Base-by-base conservation (phyloP, 352 stramenopile genomes). In the Phytophthora chlamydospora region DNA sequence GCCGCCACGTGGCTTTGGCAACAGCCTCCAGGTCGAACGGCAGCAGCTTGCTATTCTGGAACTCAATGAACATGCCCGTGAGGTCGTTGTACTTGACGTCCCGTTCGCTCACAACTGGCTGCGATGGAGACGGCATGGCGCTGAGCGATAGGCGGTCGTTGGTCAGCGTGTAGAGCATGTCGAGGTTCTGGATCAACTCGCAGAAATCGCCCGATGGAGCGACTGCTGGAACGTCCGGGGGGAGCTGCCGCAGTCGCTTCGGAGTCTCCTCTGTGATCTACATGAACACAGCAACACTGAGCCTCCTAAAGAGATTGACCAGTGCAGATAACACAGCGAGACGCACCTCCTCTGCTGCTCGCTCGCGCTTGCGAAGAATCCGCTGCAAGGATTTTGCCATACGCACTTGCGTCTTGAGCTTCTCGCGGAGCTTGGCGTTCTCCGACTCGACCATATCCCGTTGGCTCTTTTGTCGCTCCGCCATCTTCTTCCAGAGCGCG, bases 401-500 rank as follows among this genome's bases (percentile, higher is more conserved):
- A 13, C 68, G 65, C 14, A 82, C 49, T 24, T 82, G 69, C 31
- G 58, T 70, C 47, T 83, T 79, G 7, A 85, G 67, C 43, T 81
- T 76, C 17, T 69, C 49, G n/a, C 69, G 68, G 11, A 87, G 66
- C 14, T 71, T 71, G 9, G 58, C 49, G 40, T 87, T 83, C 51
- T 84, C 75, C 1, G 52, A 62, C 48, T 84, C 72, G 0, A 73
- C 60, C 11, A 62, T 9, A 6, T 66, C 35, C 10, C 62, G 61
- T 39, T 74, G 71, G 24, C 52, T 58, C 19, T 75, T 71, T 42
- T 80, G 62, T 29, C 72, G 57, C 36, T 75, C 60, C 1, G 78
- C 78, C 45, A 87, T 68, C 11, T 73, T 68, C 43, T 76, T 69
- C 78, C 78, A 85, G 31, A 83, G 52, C 6, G 65, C 58, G 29